Base-by-base conservation (phyloP, 2,329 filamentous ascomycete genomes). In the Clonostachys chloroleuca region DNA sequence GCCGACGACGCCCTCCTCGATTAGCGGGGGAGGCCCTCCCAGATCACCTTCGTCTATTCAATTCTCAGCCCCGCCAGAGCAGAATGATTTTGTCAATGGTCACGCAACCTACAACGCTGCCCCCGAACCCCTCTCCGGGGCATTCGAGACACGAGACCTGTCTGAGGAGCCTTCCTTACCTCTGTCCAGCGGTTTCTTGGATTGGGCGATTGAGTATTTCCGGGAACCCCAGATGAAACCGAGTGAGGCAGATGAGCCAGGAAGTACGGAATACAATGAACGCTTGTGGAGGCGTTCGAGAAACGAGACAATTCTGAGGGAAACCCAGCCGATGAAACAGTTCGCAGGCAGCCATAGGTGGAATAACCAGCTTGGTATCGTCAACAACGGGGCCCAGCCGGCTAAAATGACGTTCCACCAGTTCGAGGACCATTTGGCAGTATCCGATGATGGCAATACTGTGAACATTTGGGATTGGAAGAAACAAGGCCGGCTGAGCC, bases 191-290 rank as follows among this genome's bases (percentile, higher is more conserved):
- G 84, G 79, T 9, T 95, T 97, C 65, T 77, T 96, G 52, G 89
- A 96, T 53, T 99, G 92, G 92, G 96, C 92, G 5, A 91, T 94
- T 41, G 92, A 92, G 65, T 97, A 99, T 64, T 99, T 97, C 76
- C 89, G 92, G 33, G 92, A 97, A 65, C 94, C 94, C 34, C 94
- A 99, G 67, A 97, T 99, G 94, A 95, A 94, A 62, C 86, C 90
- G 4, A 92, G 88, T 49, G 94, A 99, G 63, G 89, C 92, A 20
- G 94, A 99, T 57, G 94, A 99, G 61, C 94, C 94, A 13, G 94
- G 94, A 34, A 96, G 91, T 59, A 89, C 89, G 14, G 92, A 97
- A 64, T 99, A 97, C 68, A 99, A 99, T 57, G 87, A 94, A 61
- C 84, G 94, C 14, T 74, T 99, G 3, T 99, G 94, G 94, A 80